Conservation (phyloP, 768 basidiomycete genomes). For the Termitomyces sp. region DNA sequence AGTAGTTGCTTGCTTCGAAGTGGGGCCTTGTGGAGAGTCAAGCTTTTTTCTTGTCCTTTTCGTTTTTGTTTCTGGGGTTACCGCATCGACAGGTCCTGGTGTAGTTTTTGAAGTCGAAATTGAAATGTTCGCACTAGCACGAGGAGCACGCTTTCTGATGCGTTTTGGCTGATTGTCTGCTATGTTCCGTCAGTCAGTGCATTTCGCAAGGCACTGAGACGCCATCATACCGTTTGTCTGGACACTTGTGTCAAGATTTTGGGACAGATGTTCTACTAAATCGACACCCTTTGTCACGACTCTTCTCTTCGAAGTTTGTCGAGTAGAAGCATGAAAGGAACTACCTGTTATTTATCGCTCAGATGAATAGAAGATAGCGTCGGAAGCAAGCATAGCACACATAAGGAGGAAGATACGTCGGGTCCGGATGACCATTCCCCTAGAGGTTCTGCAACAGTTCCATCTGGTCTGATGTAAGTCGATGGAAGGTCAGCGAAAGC, state of each 20-base stretch:
- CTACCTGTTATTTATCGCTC: not conserved
- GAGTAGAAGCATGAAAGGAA: not conserved
- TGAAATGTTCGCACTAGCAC: not conserved
- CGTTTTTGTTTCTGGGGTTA: not conserved
- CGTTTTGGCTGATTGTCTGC: slow-evolving; percentile 5
- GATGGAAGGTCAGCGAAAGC: slow-evolving; percentile 58
- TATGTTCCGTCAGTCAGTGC: not conserved
- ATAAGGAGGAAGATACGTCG: not conserved
- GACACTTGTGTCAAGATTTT: not conserved
- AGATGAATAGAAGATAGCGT: not conserved
- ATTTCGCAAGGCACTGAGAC: not conserved
- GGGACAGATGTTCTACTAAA: not conserved
- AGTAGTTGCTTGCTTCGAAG: not conserved
- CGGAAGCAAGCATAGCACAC: slow-evolving; percentile 2
- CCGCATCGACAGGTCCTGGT: not conserved
- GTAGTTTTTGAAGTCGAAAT: not conserved
- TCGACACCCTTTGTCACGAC: not conserved
- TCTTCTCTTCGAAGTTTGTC: not conserved
- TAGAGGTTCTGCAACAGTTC: slow-evolving; percentile 38
- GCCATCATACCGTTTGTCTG: not conserved
- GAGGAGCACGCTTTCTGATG: not conserved
- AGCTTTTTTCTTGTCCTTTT: slow-evolving; percentile 8
- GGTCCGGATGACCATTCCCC: slow-evolving; percentile 36
- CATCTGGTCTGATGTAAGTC: slow-evolving; percentile 38
- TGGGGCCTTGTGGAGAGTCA: not conserved